Evolutionary conservation across 371 early-diverging fungal genomes (phyloP).

Genomic region (Mucor sp.): DNA sequence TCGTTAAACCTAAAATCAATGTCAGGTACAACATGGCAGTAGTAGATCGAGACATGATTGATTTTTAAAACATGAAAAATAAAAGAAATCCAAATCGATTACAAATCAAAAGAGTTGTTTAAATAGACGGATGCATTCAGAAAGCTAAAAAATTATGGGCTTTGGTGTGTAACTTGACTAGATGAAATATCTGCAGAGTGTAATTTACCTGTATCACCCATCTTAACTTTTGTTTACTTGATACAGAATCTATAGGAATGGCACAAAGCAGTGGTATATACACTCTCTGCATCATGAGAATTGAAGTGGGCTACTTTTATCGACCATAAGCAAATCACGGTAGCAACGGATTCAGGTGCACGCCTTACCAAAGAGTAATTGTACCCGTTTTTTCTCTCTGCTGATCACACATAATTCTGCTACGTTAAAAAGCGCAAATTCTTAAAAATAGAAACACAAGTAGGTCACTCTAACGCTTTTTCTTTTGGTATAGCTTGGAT

Average conservation of each 20-base stretch:
- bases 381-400: too few relatives aligned
- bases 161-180: background rate
- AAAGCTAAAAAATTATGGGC: background rate
- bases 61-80: background rate
- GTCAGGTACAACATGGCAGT: background rate
- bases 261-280: too few relatives aligned
- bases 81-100: background rate
- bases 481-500: background rate
- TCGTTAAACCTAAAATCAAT: background rate
- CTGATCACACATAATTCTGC: background rate
- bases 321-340: too few relatives aligned
- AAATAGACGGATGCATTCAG: background rate
- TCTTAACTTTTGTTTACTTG: background rate
- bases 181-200: background rate
- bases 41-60: background rate
- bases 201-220: background rate
- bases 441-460: background rate
- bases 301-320: too few relatives aligned
- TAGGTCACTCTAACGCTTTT: background rate
- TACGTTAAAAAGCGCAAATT: background rate
- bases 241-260: background rate
- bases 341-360: background rate
- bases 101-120: background rate
- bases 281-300: too few relatives aligned
- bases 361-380: background rate